Base-by-base conservation (phyloP, 2,329 filamentous ascomycete species). In the Hymenoscyphus infarciens region DNA sequence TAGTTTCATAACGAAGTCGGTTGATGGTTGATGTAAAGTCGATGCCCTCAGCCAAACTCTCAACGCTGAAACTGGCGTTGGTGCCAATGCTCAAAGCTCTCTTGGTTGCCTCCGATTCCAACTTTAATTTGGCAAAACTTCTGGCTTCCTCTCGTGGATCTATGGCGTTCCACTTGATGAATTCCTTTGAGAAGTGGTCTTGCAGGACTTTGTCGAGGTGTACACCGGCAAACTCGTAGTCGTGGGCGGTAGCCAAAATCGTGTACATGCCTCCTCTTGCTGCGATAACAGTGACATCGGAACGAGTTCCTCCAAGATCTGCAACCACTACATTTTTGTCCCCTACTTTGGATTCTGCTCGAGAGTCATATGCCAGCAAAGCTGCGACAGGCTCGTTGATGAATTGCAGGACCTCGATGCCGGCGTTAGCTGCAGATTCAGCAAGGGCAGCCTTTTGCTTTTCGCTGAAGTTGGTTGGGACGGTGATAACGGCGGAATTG, bases 111-210 rank as follows among this genome's bases (percentile, higher is more conserved):
- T 99, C 95, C 68, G 92, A 85, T 81, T 98, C 95, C 56, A 92
- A 83, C 78, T 92, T 94, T 69, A 99, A 82, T 84, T 98, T 99
- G 65, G 95, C 93, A 71, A 97, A 80, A 72, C 90, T 89, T 72
- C 88, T 88, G 61, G 88, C 82, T 75, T 95, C 91, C 74, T 88
- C 84, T 70, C 93, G 86, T 25, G 95, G 95, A 77, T 98, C 95
- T 63, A 86, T 86, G 39, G 77, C 78, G 80, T 98, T 86, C 84
- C 96, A 97, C 86, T 99, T 98, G 74, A 95, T 85, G 80, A 99
- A 99, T 79, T 99, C 95, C 83, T 99, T 99, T 71, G 94, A 90
- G 71, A 98, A 97, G 82, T 97, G 89, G 76, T 99, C 94, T 75
- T 97, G 90, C 63, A 99, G 83, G 57, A 94, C 89, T 76, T 95